phyloP scores from a whole-genome alignment of 306 rosid species.

The Cucurbita maxima region DNA sequence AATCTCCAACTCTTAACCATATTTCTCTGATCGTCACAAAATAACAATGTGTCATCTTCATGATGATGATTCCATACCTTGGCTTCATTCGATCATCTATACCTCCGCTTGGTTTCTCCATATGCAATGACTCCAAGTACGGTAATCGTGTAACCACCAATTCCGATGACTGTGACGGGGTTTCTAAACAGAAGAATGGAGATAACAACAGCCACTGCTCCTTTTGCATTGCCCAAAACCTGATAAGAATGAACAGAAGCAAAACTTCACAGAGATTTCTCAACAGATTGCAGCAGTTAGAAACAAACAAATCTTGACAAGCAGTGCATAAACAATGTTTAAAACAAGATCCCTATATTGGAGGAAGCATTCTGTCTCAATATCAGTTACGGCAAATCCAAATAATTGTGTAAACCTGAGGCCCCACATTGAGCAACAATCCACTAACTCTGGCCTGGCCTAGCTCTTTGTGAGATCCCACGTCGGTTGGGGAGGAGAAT shows the following conservation, averaged over 20 bases:
- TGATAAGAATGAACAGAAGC: conserved; percentile 9
- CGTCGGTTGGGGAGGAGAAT: too few species aligned
- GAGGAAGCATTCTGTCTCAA: too few species aligned
- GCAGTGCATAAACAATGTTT: too few species aligned
- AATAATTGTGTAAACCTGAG: too few species aligned
- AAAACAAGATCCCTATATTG: too few species aligned
- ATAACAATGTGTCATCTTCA: background rate
- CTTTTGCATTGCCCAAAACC: conserved; percentile 97
- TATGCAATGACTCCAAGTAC: conserved; percentile 73
- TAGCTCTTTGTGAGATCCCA: too few species aligned
- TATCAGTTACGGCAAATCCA: too few species aligned
- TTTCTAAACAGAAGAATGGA: conserved; percentile 90
- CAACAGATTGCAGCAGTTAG: background rate
- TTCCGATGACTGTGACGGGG: conserved; percentile 78
- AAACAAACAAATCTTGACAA: background rate
- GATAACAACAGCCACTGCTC: conserved; percentile 92
- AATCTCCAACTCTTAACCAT: background rate
- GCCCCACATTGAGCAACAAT: too few species aligned
- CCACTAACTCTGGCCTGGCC: too few species aligned
- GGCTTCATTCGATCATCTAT: conserved; percentile 30
- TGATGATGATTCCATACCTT: background rate
- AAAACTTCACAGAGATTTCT: background rate
- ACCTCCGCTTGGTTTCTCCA: conserved; percentile 88
- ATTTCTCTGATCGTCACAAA: background rate
- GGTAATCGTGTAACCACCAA: conserved; percentile 68